phyloP scores from a whole-genome alignment of 148 eudicot genomes.

The Tetragonia tetragonoides region DNA sequence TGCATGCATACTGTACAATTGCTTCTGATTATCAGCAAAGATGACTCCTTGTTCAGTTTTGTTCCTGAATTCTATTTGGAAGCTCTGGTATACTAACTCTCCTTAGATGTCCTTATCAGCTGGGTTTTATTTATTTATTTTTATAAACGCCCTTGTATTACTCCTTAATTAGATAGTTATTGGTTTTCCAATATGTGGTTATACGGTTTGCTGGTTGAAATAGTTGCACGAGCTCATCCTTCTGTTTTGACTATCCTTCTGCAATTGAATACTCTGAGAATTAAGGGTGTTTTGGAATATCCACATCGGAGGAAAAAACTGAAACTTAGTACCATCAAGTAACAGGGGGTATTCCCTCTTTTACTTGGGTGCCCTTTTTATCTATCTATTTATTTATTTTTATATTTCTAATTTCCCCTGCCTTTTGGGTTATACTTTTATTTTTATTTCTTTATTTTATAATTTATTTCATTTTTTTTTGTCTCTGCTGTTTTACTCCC shows the following conservation, averaged over 20 bases:
- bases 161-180: not conserved
- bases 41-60: constrained; percentile 63
- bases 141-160: not conserved
- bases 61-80: constrained; percentile 91
- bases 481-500: too few species aligned
- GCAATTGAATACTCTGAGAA: not conserved
- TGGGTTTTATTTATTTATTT: not conserved
- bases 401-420: too few species aligned
- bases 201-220: not conserved
- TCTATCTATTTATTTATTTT: too few species aligned
- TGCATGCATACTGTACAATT: constrained; percentile 90
- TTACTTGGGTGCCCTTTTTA: too few species aligned
- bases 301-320: too few species aligned
- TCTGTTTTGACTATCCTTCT: not conserved
- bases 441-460: too few species aligned
- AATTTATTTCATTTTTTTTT: too few species aligned
- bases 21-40: constrained; percentile 87
- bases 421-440: too few species aligned
- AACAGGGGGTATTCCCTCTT: too few species aligned
- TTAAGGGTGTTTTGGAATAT: not conserved
- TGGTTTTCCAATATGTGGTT: not conserved
- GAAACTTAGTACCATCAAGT: too few species aligned
- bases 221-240: not conserved
- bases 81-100: constrained; percentile 55
- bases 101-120: constrained; percentile 4